phyloP scores from a whole-genome alignment of 176 grass and related monocot species.

The Eleusine coracana region DNA sequence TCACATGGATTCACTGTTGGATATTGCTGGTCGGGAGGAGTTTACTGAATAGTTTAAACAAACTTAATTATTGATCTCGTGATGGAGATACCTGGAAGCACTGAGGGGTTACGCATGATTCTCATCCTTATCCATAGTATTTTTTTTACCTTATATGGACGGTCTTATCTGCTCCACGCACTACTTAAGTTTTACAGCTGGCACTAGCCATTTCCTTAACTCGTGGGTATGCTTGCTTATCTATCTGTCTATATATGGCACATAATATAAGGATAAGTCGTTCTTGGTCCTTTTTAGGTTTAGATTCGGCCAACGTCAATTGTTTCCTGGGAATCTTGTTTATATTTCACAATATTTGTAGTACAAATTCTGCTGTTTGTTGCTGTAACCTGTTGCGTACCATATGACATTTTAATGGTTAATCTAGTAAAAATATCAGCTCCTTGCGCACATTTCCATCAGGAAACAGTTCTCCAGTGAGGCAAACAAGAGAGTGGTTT shows the following conservation, averaged over 20 bases:
- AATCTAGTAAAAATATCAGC: neutral
- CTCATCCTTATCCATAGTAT: slow-evolving; percentile 56
- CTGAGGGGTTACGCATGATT: slow-evolving; percentile 32
- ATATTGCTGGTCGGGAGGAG: neutral
- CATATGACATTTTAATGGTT: neutral
- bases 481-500: neutral
- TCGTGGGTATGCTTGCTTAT: slow-evolving; percentile 24
- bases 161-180: slow-evolving; percentile 52
- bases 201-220: slow-evolving; percentile 34
- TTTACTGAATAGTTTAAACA: slow-evolving; percentile 44
- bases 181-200: slow-evolving; percentile 34
- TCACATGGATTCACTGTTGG: slow-evolving; percentile 44
- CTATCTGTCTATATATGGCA: slow-evolving; percentile 12
- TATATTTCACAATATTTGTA: neutral
- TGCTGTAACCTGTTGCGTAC: neutral
- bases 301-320: neutral
- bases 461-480: neutral
- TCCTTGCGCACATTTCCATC: neutral
- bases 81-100: slow-evolving; percentile 42
- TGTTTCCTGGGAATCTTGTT: slow-evolving; percentile 25
- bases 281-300: slow-evolving; percentile 9
- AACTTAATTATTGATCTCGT: slow-evolving; percentile 38
- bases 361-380: neutral
- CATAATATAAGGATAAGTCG: neutral
- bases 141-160: slow-evolving; percentile 41